Evolutionary conservation across 352 stramenopile genomes (phyloP).

Genomic region (Phytophthora sansomeana): DNA sequence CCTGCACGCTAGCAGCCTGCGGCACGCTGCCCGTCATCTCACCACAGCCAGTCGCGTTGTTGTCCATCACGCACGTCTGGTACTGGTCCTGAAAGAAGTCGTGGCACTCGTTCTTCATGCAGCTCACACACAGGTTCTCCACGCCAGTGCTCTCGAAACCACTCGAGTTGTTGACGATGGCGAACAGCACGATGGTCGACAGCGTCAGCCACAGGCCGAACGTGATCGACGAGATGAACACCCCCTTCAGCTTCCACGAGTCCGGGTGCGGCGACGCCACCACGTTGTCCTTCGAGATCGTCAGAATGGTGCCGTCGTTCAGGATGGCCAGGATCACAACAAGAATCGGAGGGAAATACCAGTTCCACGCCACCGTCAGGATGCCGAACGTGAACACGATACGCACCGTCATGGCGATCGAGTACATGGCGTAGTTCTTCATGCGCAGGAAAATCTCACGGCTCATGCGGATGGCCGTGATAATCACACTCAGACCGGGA

Average conservation of each 20-base stretch:
- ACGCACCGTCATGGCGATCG: slow-evolving; percentile 89
- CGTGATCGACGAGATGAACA: slow-evolving; percentile 74
- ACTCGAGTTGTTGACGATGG: slow-evolving; percentile 62
- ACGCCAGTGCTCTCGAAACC: slow-evolving; percentile 60
- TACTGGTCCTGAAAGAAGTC: slow-evolving; percentile 65
- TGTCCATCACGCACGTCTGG: slow-evolving; percentile 53
- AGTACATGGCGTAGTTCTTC: slow-evolving; percentile 94
- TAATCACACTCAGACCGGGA: slow-evolving; percentile 88
- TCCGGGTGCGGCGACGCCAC: slow-evolving; percentile 64
- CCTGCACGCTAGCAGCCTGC: slow-evolving; percentile 39
- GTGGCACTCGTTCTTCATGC: slow-evolving; percentile 66
- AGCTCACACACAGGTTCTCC: slow-evolving; percentile 72
- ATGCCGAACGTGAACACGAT: slow-evolving; percentile 91
- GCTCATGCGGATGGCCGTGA: slow-evolving; percentile 89
- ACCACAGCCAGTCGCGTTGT: slow-evolving; percentile 63
- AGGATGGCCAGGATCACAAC: slow-evolving; percentile 92
- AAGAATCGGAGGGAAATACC: slow-evolving; percentile 88
- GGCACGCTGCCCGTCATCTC: slow-evolving; percentile 66
- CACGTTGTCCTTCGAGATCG: slow-evolving; percentile 84
- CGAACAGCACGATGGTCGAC: slow-evolving; percentile 73
- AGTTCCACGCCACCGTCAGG: slow-evolving; percentile 89
- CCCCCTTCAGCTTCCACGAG: slow-evolving; percentile 77
- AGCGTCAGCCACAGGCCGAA: slow-evolving; percentile 76
- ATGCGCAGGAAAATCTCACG: slow-evolving; percentile 92
- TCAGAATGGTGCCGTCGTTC: slow-evolving; percentile 91